Evolutionary conservation across 306 rosid genomes (phyloP).

Genomic region (Sicyos baderoa): DNA sequence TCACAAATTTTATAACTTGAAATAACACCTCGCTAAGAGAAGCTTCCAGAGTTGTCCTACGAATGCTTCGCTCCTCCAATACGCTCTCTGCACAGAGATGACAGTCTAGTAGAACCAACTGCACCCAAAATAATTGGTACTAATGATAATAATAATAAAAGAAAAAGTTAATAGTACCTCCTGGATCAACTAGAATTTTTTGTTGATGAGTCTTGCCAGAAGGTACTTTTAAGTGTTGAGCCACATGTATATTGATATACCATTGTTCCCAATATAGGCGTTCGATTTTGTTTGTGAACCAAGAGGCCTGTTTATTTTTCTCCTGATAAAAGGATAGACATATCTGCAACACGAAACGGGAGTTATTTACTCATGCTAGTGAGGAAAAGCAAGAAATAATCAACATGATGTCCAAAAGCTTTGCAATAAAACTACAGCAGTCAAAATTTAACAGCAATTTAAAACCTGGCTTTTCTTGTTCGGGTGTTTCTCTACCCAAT

Average conservation of each 20-base stretch:
- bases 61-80: conserved; percentile 60
- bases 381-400: background rate
- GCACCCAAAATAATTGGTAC: conserved; percentile 13
- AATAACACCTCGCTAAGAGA: conserved; percentile 80
- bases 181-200: conserved; percentile 63
- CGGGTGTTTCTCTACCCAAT: conserved; percentile 98
- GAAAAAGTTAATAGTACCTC: conserved; percentile 41
- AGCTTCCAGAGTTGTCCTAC: conserved; percentile 75
- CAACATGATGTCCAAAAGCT: background rate
- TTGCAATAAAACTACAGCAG: background rate
- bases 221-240: conserved; percentile 51
- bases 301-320: conserved; percentile 68
- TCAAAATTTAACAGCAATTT: background rate
- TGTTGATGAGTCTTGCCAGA: conserved; percentile 65
- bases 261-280: conserved; percentile 93
- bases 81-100: conserved; percentile 43
- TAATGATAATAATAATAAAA: background rate
- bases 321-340: conserved; percentile 86
- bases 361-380: background rate
- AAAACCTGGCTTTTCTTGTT: conserved; percentile 92
- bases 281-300: conserved; percentile 80
- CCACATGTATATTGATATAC: conserved; percentile 82
- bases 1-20: conserved; percentile 87
- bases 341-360: conserved; percentile 44
- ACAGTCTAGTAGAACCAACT: conserved; percentile 16